Evolutionary conservation across 441 rosid genomes (phyloP).

Genomic region (Gossypium lobatum): DNA sequence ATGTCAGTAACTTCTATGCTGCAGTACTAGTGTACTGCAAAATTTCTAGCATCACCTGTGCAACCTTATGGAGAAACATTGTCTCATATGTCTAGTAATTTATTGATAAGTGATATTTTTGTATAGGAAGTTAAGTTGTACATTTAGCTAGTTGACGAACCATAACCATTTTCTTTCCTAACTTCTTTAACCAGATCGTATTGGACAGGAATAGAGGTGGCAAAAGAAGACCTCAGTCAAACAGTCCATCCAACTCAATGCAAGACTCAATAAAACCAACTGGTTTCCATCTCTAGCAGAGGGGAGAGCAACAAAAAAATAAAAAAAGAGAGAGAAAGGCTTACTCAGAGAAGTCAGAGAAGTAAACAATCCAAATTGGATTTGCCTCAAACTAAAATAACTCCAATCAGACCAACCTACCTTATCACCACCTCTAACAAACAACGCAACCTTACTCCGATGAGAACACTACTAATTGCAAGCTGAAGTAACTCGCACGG

Average conservation of each 20-base stretch:
- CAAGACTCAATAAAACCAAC: background rate
- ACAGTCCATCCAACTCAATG: background rate
- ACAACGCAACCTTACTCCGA: background rate
- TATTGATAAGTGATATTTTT: background rate
- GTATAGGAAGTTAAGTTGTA: background rate
- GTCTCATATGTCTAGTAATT: background rate
- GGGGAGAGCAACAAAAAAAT: background rate
- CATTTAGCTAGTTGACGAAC: constrained; percentile 1
- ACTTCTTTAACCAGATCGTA: background rate
- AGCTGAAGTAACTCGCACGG: background rate
- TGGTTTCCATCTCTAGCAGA: background rate
- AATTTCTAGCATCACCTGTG: background rate
- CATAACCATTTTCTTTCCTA: background rate
- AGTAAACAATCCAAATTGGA: background rate
- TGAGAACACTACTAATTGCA: background rate
- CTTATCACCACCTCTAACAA: background rate
- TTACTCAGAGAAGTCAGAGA: background rate
- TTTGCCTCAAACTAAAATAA: background rate
- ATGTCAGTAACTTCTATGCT: background rate
- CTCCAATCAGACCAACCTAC: background rate
- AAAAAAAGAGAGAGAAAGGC: background rate
- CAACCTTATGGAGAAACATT: background rate
- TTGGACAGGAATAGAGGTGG: background rate
- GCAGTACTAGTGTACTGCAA: background rate
- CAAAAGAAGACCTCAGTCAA: background rate